phyloP scores from a whole-genome alignment of 1,284 basidiomycete genomes.

The Jaminaea rosea region DNA sequence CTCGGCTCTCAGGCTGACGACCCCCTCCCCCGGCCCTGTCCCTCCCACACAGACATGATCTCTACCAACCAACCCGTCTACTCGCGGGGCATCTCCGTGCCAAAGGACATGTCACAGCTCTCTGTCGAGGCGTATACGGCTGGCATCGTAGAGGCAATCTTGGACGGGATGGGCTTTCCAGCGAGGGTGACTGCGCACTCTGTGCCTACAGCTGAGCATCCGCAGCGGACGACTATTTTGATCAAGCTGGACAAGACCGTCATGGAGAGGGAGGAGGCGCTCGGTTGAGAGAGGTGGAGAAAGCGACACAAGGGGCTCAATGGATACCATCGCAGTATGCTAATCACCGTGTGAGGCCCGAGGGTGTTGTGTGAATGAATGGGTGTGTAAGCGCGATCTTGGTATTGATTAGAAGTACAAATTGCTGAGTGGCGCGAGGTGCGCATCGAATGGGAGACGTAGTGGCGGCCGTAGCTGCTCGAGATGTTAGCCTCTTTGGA shows the following conservation, averaged over 20 bases:
- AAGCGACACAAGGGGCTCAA: too few relatives aligned
- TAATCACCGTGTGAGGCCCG: too few relatives aligned
- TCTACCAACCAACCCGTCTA: conserved; percentile 89
- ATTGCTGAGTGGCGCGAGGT: too few relatives aligned
- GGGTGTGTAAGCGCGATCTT: too few relatives aligned
- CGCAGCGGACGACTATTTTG: conserved; percentile 52
- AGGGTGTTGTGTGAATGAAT: too few relatives aligned
- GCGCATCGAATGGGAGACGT: too few relatives aligned
- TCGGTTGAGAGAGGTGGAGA: too few relatives aligned
- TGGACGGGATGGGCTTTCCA: conserved; percentile 90
- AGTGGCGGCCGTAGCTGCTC: too few relatives aligned
- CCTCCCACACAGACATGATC: conserved; percentile 73
- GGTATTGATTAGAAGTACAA: too few relatives aligned
- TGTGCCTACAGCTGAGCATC: conserved; percentile 70
- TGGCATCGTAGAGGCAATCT: conserved; percentile 90
- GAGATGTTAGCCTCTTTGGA: neutral
- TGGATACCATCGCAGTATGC: too few relatives aligned
- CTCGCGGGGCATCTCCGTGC: conserved; percentile 83
- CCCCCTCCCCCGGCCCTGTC: too few relatives aligned
- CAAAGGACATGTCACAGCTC: conserved; percentile 83
- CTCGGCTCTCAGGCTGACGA: neutral
- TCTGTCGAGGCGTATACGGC: conserved; percentile 94
- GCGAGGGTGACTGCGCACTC: conserved; percentile 93
- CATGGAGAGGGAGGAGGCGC: conserved; percentile 40
- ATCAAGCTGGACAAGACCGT: conserved; percentile 41